A percentile compares a stretch with the other conserved stretches of the same genome.
phyloP scores from a whole-genome alignment of 805 yeast genomes.

The Lachancea dasiensis region DNA sequence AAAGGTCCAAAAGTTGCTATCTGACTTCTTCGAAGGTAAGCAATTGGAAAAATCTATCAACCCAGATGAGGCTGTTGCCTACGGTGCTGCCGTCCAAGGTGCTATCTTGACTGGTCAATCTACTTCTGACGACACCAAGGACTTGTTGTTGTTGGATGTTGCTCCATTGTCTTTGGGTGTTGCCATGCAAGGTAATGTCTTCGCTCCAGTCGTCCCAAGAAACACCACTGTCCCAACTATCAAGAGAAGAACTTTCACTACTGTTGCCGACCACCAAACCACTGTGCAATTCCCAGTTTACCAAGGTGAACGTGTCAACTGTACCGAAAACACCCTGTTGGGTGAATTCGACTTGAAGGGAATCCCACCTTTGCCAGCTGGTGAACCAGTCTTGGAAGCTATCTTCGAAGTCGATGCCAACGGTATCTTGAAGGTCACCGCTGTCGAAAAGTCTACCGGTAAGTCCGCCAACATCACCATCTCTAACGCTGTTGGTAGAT shows the following conservation, averaged over 20 bases:
- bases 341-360: constrained; percentile 99
- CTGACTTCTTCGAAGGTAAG: constrained; percentile 95
- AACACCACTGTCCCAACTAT: constrained; percentile 99
- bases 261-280: constrained; percentile 98
- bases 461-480: constrained; percentile 97
- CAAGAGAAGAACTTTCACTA: constrained; percentile 98
- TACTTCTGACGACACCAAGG: constrained; percentile 88
- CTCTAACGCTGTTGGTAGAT: constrained; percentile 98
- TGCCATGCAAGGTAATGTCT: constrained; percentile 99
- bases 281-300: constrained; percentile 98
- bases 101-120: constrained; percentile 94
- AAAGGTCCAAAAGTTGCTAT: constrained; percentile 89
- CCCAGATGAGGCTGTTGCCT: constrained; percentile 99
- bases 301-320: constrained; percentile 99
- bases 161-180: constrained; percentile 98
- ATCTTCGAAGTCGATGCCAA: constrained; percentile 99
- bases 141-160: constrained; percentile 91
- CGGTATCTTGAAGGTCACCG: constrained; percentile 99
- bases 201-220: constrained; percentile 98
- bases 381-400: constrained; percentile 99
- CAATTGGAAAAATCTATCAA: constrained; percentile 93
- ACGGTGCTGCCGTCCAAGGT: constrained; percentile 99
- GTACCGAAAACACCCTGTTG: constrained; percentile 92
- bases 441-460: constrained; percentile 98
- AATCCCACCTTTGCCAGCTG: constrained; percentile 97